Percentiles rank a stretch among this genome's conserved stretches.
phyloP scores from a whole-genome alignment of 2,329 filamentous ascomycete species.

The Penicillium sp. region DNA sequence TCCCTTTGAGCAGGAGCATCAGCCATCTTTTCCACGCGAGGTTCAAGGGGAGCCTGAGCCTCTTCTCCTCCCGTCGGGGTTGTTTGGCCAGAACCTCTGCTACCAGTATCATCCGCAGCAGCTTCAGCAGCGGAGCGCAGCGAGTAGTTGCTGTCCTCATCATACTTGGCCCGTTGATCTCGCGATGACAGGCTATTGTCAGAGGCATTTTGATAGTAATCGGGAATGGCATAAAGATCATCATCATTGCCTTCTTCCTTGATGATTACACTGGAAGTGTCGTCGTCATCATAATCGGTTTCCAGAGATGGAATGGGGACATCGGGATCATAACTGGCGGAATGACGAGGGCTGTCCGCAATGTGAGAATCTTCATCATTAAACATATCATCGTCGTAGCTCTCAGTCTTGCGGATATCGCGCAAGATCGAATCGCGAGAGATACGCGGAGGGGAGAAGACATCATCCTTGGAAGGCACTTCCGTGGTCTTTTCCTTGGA shows the following conservation, averaged over 20 bases:
- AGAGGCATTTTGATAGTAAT: slow-evolving; percentile 62
- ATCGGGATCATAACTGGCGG: slow-evolving; percentile 76
- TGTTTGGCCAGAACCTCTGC: slow-evolving; percentile 34
- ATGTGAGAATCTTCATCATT: slow-evolving; percentile 64
- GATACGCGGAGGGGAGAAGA: slow-evolving; percentile 71
- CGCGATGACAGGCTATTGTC: slow-evolving; percentile 38
- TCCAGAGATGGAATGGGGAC: slow-evolving; percentile 88
- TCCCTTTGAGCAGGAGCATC: slow-evolving; percentile 37
- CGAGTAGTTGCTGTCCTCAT: slow-evolving; percentile 64
- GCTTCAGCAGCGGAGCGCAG: slow-evolving; percentile 41
- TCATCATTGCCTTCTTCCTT: slow-evolving; percentile 67
- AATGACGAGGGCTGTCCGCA: slow-evolving; percentile 62
- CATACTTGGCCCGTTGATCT: slow-evolving; percentile 43
- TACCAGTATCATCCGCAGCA: slow-evolving; percentile 29
- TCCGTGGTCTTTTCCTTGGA: neutral
- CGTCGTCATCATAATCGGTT: slow-evolving; percentile 59
- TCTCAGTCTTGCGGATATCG: slow-evolving; percentile 74
- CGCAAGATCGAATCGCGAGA: slow-evolving; percentile 92
- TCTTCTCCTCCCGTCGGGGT: slow-evolving; percentile 35
- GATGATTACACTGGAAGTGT: slow-evolving; percentile 66
- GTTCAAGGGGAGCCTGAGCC: neutral
- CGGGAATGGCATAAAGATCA: slow-evolving; percentile 67
- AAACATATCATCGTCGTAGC: slow-evolving; percentile 61
- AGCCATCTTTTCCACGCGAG: slow-evolving; percentile 34
- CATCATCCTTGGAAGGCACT: slow-evolving; percentile 62